Evolutionary conservation across 495 filamentous ascomycete genomes (phyloP).

Genomic region (Peziza echinospora): DNA sequence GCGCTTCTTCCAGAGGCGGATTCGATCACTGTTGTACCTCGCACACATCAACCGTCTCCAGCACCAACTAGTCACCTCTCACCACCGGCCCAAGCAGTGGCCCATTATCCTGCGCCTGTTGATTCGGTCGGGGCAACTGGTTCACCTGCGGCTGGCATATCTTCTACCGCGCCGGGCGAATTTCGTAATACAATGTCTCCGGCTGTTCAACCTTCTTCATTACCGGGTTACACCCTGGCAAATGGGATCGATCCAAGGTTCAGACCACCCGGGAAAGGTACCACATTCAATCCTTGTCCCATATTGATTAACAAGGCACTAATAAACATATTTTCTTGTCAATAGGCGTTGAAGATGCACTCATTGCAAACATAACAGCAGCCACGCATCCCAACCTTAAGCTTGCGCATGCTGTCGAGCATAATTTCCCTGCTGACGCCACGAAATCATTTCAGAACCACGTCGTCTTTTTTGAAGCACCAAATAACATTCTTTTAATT

Average conservation of each 20-base stretch:
- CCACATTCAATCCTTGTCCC: too few relatives aligned
- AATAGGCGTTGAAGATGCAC: neutral
- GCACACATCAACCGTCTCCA: too few relatives aligned
- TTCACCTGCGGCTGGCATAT: too few relatives aligned
- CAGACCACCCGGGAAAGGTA: neutral
- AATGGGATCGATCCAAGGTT: neutral
- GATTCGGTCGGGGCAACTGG: too few relatives aligned
- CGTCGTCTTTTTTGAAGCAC: neutral
- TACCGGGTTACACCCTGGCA: neutral
- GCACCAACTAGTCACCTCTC: neutral
- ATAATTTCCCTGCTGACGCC: neutral
- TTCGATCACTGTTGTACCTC: neutral
- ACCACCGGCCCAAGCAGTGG: neutral
- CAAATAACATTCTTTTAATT: neutral
- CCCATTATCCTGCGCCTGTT: too few relatives aligned
- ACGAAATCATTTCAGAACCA: neutral
- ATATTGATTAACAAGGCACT: too few relatives aligned
- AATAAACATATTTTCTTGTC: too few relatives aligned
- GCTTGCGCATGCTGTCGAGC: neutral
- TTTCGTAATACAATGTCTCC: neutral
- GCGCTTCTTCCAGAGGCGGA: neutral
- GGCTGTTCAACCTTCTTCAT: neutral
- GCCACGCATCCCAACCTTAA: neutral
- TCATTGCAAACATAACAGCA: neutral
- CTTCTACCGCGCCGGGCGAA: too few relatives aligned